Percentiles rank a stretch among this genome's conserved stretches.
Conservation (phyloP, 768 basidiomycete genomes). For the Leccinum variicolor region DNA sequence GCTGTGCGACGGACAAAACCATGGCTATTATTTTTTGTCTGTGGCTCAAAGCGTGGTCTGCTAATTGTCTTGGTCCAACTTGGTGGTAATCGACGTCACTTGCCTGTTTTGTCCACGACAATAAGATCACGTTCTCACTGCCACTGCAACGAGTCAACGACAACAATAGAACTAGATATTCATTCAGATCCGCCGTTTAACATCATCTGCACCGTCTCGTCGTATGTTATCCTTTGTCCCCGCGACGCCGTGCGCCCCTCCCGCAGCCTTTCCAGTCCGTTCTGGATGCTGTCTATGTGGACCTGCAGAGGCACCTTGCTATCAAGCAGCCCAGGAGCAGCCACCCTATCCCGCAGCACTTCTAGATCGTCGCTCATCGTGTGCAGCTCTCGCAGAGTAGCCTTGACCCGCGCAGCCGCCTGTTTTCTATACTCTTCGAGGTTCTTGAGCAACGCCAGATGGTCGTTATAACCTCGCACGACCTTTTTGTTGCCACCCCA, state of each 20-base stretch:
- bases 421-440: conserved; percentile 55
- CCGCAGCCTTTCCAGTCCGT: conserved; percentile 53
- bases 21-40: conserved; percentile 14
- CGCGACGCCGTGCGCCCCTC: conserved; percentile 52
- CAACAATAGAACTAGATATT: not conserved
- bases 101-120: conserved; percentile 20
- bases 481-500: conserved; percentile 58
- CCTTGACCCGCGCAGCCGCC: conserved; percentile 64
- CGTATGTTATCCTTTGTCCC: conserved; percentile 47
- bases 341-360: conserved; percentile 68
- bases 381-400: conserved; percentile 57
- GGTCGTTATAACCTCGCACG: conserved; percentile 46
- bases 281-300: conserved; percentile 69
- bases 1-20: not conserved
- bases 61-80: conserved; percentile 22
- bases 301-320: conserved; percentile 65
- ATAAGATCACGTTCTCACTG: not conserved
- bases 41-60: conserved; percentile 1
- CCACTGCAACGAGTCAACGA: too few species aligned
- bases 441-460: conserved; percentile 52
- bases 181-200: conserved; percentile 13
- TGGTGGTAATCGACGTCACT: conserved; percentile 3
- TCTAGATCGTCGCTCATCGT: conserved; percentile 73
- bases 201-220: conserved; percentile 26
- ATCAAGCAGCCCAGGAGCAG: conserved; percentile 61